Base-by-base conservation (phyloP, 345 rosid species). In the Chamaenerion angustifolium region DNA sequence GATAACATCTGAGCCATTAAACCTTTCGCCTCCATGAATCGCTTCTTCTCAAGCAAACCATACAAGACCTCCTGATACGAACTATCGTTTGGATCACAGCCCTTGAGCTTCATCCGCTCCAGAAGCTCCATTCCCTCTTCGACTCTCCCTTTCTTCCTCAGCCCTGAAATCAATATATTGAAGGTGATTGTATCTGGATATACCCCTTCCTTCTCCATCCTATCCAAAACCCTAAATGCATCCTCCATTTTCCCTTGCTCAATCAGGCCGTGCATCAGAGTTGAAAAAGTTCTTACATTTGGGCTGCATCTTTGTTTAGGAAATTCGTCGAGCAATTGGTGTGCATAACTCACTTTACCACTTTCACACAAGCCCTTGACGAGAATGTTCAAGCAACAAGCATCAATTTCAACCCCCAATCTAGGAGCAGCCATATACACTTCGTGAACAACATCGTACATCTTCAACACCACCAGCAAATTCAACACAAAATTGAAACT, bases 251-350 rank as follows among this genome's bases (percentile, higher is more conserved):
- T 67, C 1, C 94, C 92, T 41, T 56, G 54, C 31, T 64, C 73
- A 56, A 94, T 83, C 21, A 83, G 74, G 11, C 76, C 77, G 8
- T 89, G 84, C 71, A 83, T 75, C 54, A 90, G 50, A 0, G 94
- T 81, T 0, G 94, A 77, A 64, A 71, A 90, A 2, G 94, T 86
- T 66, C 76, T 83, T 56, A 70, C 85, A 60, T 79, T 83, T 9
- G 88, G 94, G 55, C 48, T 63, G 37, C 86, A 76, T 0, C 81
- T 70, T 52, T 73, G 88, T 48, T 77, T 69, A 64, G 95, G 88
- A 83, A 90, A 90, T 83, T 90, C 98, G 52, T 86, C 95, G 71
- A 90, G 77, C 88, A 86, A 68, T 5, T 86, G 45, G 70, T 69
- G 67, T 47, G 94, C 95, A 55, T 72, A 69, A n/a, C 64, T 64